These are phyloP conservation scores for Venturia nashicola DNA, from an alignment of 2,329 filamentous ascomycete species.

Conservation along the genomic window DNA sequence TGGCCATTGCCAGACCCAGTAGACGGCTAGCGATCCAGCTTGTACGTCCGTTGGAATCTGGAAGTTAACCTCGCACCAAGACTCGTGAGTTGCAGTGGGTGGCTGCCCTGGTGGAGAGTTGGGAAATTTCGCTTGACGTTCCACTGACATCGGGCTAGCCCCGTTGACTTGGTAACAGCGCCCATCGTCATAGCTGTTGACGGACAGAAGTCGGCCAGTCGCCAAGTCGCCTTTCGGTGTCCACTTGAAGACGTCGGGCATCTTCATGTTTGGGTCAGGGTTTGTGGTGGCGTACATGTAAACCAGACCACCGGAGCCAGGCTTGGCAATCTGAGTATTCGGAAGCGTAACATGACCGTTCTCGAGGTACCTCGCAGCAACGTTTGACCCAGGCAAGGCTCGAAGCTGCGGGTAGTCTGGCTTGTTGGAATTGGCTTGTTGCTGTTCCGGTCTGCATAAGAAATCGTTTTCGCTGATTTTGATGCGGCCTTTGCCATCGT, in stretches of 20 bases:
- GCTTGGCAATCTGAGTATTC: constrained; percentile 29
- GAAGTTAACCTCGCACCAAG: constrained; percentile 74
- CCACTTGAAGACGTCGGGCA: constrained; percentile 64
- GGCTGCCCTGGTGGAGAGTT: constrained; percentile 40
- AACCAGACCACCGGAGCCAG: constrained; percentile 30
- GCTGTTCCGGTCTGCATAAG: constrained; percentile 55
- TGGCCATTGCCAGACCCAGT: constrained; percentile 94
- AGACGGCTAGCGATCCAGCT: constrained; percentile 60
- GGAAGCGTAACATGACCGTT: constrained; percentile 37
- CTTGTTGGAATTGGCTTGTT: constrained; percentile 41
- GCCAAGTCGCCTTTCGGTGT: constrained; percentile 63
- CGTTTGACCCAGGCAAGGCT: constrained; percentile 34
- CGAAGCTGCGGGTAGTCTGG: constrained; percentile 50
- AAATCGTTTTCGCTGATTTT: constrained; percentile 39
- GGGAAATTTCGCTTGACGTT: constrained; percentile 46
- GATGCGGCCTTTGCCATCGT: constrained; percentile 27
- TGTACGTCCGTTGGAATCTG: constrained; percentile 53
- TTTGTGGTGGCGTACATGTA: constrained; percentile 38
- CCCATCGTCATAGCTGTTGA: constrained; percentile 76
- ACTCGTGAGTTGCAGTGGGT: constrained; percentile 33
- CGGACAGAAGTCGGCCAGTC: constrained; percentile 63
- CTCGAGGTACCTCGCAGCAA: constrained; percentile 38
- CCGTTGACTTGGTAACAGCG: constrained; percentile 72
- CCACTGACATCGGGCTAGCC: constrained; percentile 39
- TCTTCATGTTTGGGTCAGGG: constrained; percentile 41